Evolutionary conservation across 2,329 filamentous ascomycete genomes (phyloP).

Genomic region (Epicoccum sorghinum): DNA sequence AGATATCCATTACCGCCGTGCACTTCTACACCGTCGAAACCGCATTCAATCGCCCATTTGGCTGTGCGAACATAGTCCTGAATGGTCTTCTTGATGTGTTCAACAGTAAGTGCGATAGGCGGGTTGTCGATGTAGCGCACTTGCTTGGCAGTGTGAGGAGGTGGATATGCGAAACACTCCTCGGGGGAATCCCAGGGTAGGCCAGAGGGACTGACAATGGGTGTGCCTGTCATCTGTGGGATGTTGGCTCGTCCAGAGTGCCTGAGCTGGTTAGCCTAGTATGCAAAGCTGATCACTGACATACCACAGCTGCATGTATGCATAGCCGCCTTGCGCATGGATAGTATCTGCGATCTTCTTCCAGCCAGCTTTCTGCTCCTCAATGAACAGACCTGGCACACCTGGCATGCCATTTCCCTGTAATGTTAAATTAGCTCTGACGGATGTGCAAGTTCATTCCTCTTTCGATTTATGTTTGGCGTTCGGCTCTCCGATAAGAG

Average conservation of each 20-base stretch:
- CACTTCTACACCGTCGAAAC: constrained; percentile 61
- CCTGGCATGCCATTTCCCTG: constrained; percentile 40
- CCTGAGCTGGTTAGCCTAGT: neutral
- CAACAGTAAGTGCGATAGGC: constrained; percentile 48
- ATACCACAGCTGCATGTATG: constrained; percentile 50
- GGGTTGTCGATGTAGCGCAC: constrained; percentile 40
- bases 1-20: constrained; percentile 59
- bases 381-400: constrained; percentile 35
- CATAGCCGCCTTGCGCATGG: constrained; percentile 55
- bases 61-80: constrained; percentile 54
- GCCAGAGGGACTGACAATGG: constrained; percentile 49
- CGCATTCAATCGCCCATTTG: constrained; percentile 60
- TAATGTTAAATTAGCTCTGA: constrained; percentile 16
- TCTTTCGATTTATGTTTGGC: too few species aligned
- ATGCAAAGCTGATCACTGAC: neutral
- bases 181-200: constrained; percentile 55
- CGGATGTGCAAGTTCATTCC: too few species aligned
- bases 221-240: constrained; percentile 46
- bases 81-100: constrained; percentile 53
- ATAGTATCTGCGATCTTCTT: constrained; percentile 55
- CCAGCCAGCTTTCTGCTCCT: constrained; percentile 55
- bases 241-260: constrained; percentile 55
- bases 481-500: too few species aligned
- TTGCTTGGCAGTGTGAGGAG: constrained; percentile 30
- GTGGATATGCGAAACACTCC: constrained; percentile 44